Conservation (phyloP, 2,329 filamentous ascomycete species). For the Fusarium fujikuroi region DNA sequence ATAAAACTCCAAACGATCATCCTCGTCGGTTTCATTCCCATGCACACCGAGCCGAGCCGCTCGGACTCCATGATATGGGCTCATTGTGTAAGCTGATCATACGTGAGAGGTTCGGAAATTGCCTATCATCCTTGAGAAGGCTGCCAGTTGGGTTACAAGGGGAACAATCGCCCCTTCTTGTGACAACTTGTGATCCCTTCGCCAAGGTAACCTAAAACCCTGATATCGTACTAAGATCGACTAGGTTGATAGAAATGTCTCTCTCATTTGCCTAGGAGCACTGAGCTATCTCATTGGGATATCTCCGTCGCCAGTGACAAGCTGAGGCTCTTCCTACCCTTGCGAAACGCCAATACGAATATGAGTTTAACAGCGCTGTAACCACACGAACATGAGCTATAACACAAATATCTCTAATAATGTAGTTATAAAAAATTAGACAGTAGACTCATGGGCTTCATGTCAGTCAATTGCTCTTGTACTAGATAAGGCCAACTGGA, state of each 20-base stretch:
- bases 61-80: not conserved
- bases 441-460: too few species aligned
- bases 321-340: not conserved
- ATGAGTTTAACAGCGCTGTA: too few species aligned
- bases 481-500: not conserved
- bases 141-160: not conserved
- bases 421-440: too few species aligned
- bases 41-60: constrained; percentile 20
- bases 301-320: too few species aligned
- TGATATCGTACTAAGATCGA: not conserved
- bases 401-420: not conserved
- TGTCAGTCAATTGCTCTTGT: not conserved
- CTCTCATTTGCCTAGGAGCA: too few species aligned
- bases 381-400: too few species aligned
- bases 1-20: not conserved
- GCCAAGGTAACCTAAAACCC: not conserved
- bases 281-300: not conserved
- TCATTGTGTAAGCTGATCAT: not conserved
- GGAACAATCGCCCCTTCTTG: not conserved
- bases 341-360: too few species aligned
- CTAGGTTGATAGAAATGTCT: rapidly evolving
- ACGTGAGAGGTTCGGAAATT: not conserved
- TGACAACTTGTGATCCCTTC: not conserved
- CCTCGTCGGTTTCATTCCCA: not conserved
- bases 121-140: not conserved